Percentiles rank a stretch among this genome's conserved stretches.
These are phyloP conservation scores for Cryptosporidium tyzzeri DNA, from an alignment of 169 alveolate genomes.

Conservation along the genomic window DNA sequence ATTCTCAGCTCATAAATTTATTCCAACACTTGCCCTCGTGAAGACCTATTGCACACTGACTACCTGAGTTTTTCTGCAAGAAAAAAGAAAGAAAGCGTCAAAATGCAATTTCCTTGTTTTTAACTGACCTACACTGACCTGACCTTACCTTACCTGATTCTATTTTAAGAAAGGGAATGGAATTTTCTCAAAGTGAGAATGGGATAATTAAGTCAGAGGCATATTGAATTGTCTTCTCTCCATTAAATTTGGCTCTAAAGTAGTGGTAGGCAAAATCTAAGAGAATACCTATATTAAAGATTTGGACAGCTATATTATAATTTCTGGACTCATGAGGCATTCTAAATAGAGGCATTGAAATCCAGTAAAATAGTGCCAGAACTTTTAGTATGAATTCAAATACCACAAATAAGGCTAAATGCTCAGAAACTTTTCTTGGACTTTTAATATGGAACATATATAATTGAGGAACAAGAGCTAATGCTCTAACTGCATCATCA, in stretches of 20 bases:
- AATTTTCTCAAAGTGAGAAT: slow-evolving; percentile 30
- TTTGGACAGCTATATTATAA: slow-evolving; percentile 78
- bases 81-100: neutral
- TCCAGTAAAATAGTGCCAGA: slow-evolving; percentile 81
- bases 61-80: neutral
- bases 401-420: slow-evolving; percentile 78
- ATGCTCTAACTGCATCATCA: slow-evolving; percentile 81
- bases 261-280: slow-evolving; percentile 80
- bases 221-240: slow-evolving; percentile 71
- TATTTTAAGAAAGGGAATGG: neutral
- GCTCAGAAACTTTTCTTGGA: slow-evolving; percentile 79
- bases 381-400: slow-evolving; percentile 78
- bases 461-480: slow-evolving; percentile 81
- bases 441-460: slow-evolving; percentile 80
- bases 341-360: slow-evolving; percentile 73
- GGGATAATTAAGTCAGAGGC: slow-evolving; percentile 73
- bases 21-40: neutral
- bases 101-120: neutral
- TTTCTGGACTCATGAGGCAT: slow-evolving; percentile 76
- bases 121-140: neutral
- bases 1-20: neutral
- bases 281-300: slow-evolving; percentile 78
- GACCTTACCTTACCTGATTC: neutral
- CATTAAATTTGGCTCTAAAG: slow-evolving; percentile 78
- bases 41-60: neutral